These are phyloP conservation scores for Berberis thunbergii DNA, from an alignment of 164 flowering plant genomes.

Conservation along the genomic window DNA sequence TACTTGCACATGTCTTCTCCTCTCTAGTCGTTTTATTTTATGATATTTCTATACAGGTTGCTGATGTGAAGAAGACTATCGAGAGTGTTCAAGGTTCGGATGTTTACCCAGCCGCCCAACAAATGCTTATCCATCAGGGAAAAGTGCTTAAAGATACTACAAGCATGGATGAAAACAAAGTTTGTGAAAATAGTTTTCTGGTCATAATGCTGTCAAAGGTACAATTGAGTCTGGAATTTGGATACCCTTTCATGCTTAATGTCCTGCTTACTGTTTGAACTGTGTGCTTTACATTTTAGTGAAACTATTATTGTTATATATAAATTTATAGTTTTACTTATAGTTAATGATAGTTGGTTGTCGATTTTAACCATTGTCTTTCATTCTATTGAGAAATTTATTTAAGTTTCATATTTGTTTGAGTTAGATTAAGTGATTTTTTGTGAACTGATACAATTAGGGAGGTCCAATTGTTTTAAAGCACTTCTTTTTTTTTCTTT, in stretches of 20 bases:
- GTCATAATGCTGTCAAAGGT: slow-evolving; percentile 78
- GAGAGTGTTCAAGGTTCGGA: slow-evolving; percentile 56
- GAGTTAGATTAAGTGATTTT: no score
- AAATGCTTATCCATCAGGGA: slow-evolving; percentile 81
- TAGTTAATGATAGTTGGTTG: no score
- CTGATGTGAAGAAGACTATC: slow-evolving; percentile 61
- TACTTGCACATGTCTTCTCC: no score
- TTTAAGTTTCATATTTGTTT: no score
- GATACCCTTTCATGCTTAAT: not conserved
- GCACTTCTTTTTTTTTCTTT: no score
- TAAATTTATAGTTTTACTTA: no score
- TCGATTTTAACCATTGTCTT: no score
- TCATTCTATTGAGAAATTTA: no score
- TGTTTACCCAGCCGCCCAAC: slow-evolving; percentile 61
- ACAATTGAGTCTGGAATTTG: not conserved
- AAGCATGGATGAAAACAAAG: slow-evolving; percentile 57
- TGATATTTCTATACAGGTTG: slow-evolving; percentile 33
- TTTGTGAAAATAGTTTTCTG: slow-evolving; percentile 63
- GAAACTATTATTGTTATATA: not conserved
- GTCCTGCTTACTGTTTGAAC: not conserved
- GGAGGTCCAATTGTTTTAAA: no score
- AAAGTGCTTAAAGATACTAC: slow-evolving; percentile 71
- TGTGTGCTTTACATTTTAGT: not conserved
- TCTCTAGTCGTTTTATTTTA: not conserved
- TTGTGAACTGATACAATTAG: no score